These are phyloP conservation scores for Cladosporium oxysporum DNA, from an alignment of 2,329 filamentous ascomycete species.

Conservation along the genomic window DNA sequence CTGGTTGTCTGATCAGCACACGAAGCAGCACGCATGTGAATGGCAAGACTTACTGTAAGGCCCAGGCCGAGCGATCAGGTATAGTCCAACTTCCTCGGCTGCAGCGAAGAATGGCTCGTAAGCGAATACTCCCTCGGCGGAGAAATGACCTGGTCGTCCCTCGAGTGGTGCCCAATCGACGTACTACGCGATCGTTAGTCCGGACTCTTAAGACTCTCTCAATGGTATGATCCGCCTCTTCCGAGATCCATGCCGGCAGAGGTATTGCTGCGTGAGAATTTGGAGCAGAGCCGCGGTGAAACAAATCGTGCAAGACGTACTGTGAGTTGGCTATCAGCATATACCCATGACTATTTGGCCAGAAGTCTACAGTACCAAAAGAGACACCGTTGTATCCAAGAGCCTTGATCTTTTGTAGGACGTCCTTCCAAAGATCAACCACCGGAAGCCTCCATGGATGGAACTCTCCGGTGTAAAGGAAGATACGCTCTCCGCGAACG, in stretches of 20 bases:
- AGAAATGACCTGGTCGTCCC: slow-evolving; percentile 69
- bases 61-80: slow-evolving; percentile 61
- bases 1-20: neutral
- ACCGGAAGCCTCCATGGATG: slow-evolving; percentile 69
- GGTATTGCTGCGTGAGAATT: neutral
- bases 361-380: slow-evolving; percentile 46
- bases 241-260: neutral
- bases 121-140: slow-evolving; percentile 70
- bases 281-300: neutral
- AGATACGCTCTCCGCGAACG: slow-evolving; percentile 67
- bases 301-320: neutral
- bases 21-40: neutral
- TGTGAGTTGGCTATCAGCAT: neutral
- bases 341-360: rapidly evolving
- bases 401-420: slow-evolving; percentile 82
- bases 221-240: neutral
- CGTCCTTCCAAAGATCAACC: slow-evolving; percentile 65
- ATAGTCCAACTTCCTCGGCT: slow-evolving; percentile 71
- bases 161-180: slow-evolving; percentile 77
- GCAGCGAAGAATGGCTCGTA: slow-evolving; percentile 76
- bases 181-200: slow-evolving; percentile 46
- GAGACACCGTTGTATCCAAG: slow-evolving; percentile 78
- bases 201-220: neutral
- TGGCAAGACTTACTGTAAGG: slow-evolving; percentile 25
- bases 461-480: slow-evolving; percentile 73